Conservation (phyloP, 768 basidiomycete genomes). For the Mycena rebaudengoi region DNA sequence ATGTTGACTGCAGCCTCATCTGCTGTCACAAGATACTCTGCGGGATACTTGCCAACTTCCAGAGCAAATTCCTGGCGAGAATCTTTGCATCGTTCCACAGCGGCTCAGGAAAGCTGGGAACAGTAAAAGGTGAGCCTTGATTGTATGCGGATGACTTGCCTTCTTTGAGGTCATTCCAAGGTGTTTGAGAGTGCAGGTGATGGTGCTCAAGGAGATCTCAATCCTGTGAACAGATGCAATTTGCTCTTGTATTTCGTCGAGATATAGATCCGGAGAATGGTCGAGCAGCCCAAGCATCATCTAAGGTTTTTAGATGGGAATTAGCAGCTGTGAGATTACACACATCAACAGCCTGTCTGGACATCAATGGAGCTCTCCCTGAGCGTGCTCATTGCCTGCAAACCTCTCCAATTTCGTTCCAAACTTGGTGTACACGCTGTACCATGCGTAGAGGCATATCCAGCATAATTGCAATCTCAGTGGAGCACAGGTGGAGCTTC, state of each 20-base stretch:
- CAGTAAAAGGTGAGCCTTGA: background rate
- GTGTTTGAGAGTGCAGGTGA: background rate
- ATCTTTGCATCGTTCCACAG: slow-evolving; percentile 20
- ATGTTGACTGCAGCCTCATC: slow-evolving; percentile 30
- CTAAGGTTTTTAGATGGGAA: background rate
- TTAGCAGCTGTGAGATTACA: background rate
- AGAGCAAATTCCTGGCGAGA: slow-evolving; percentile 12
- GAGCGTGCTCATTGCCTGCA: background rate
- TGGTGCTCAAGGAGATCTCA: background rate
- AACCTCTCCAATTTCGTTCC: slow-evolving; percentile 6
- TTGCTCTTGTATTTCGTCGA: background rate
- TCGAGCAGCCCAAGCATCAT: slow-evolving; percentile 1
- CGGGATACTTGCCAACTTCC: slow-evolving; percentile 20
- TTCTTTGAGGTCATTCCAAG: slow-evolving; percentile 18
- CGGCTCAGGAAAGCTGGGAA: slow-evolving; percentile 21
- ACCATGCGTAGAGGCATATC: too few relatives aligned
- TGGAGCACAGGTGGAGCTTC: too few relatives aligned
- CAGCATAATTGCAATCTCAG: too few relatives aligned
- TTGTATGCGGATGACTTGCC: background rate
- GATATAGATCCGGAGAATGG: background rate
- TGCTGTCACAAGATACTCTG: slow-evolving; percentile 24
- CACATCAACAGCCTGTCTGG: too few relatives aligned
- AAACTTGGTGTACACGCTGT: slow-evolving; percentile 2
- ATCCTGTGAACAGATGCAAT: background rate
- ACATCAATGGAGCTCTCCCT: too few relatives aligned